These are phyloP conservation scores for Isatis lusitanica DNA, from an alignment of 441 rosid genomes.

Conservation along the genomic window DNA sequence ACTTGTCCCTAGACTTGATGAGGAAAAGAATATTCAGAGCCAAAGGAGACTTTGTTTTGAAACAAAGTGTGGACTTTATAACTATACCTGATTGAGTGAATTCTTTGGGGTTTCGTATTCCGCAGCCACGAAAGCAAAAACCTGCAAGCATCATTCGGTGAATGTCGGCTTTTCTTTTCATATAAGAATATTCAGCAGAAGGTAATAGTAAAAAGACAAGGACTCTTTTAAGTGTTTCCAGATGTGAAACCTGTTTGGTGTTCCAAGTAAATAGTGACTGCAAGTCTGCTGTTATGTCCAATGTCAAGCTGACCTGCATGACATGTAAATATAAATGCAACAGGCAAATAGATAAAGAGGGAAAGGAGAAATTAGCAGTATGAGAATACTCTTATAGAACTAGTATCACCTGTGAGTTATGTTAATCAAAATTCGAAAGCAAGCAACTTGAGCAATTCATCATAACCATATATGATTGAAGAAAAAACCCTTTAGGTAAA, in stretches of 20 bases:
- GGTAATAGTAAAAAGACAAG: conserved; percentile 1
- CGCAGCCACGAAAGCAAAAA: conserved; percentile 84
- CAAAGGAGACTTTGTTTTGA: neutral
- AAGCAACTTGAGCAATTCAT: conserved; percentile 10
- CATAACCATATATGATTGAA: neutral
- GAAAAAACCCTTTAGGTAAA: neutral
- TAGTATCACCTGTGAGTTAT: neutral
- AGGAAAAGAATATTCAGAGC: neutral
- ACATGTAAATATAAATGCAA: conserved; percentile 16
- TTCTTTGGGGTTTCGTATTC: conserved; percentile 81
- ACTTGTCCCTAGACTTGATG: neutral
- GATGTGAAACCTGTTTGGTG: conserved; percentile 78
- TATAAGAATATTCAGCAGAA: neutral
- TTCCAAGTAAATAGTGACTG: conserved; percentile 92
- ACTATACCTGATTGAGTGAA: conserved; percentile 76
- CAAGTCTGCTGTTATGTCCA: conserved; percentile 85
- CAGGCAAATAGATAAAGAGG: too few relatives aligned
- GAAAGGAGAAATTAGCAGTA: neutral
- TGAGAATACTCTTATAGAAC: neutral
- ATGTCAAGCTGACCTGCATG: conserved; percentile 79
- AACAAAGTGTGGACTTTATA: neutral
- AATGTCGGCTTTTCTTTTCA: neutral
- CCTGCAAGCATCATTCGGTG: conserved; percentile 41
- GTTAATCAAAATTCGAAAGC: neutral
- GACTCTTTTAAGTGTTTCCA: neutral